Percentiles rank a stretch among this genome's conserved stretches.
These are phyloP conservation scores for Trichoderma citrinoviride DNA, from an alignment of 2,329 filamentous ascomycete genomes.

Conservation along the genomic window DNA sequence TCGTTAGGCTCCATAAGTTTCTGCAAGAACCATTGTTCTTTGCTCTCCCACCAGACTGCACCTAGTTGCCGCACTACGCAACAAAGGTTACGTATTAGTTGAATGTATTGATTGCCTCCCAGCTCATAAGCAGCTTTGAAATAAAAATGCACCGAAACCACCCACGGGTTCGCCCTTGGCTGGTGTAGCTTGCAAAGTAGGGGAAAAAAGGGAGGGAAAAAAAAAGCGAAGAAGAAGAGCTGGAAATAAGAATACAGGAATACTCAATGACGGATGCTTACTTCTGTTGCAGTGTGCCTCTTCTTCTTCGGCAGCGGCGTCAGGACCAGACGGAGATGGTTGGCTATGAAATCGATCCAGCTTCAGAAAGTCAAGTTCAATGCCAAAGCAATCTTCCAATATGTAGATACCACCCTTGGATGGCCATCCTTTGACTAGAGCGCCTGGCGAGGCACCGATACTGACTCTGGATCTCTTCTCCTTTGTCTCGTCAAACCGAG, in stretches of 20 bases:
- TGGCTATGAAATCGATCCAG: background rate
- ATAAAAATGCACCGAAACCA: background rate
- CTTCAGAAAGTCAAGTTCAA: slow-evolving; percentile 2
- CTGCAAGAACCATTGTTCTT: background rate
- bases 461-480: background rate
- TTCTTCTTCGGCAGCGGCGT: background rate
- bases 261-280: background rate
- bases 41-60: background rate
- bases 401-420: slow-evolving; percentile 5
- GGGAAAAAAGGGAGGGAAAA: background rate
- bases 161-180: background rate
- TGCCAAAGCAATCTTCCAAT: background rate
- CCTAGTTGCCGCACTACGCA: background rate
- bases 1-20: background rate
- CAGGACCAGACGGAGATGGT: background rate
- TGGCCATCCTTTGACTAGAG: background rate
- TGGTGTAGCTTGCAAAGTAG: background rate
- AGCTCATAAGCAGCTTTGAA: background rate
- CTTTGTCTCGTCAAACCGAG: background rate
- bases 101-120: background rate
- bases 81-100: too few species aligned
- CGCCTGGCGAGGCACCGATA: background rate
- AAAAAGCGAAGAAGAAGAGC: too few species aligned
- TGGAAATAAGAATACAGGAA: too few species aligned
- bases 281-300: slow-evolving; percentile 4